These are phyloP conservation scores for Gynandropsis gynandra DNA, from an alignment of 345 rosid genomes.

Conservation along the genomic window DNA sequence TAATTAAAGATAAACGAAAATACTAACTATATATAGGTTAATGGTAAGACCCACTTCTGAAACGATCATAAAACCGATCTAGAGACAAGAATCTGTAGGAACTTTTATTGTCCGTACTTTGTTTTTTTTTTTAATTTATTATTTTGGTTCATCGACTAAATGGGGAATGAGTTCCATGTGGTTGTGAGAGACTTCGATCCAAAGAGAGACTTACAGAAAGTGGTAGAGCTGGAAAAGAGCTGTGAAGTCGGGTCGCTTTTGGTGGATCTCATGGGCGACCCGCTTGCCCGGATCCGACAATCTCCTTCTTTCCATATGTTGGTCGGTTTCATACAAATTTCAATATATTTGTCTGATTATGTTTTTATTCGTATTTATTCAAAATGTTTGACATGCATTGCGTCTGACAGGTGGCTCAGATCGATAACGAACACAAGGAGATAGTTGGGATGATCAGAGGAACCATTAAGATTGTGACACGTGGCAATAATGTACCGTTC, in stretches of 20 bases:
- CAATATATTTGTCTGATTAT: not conserved
- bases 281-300: constrained; percentile 95
- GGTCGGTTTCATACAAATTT: constrained; percentile 33
- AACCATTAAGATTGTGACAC: constrained; percentile 84
- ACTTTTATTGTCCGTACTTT: not conserved
- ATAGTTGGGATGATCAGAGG: constrained; percentile 94
- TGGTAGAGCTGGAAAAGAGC: constrained; percentile 70
- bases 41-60: constrained; percentile 23
- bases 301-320: constrained; percentile 96
- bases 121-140: constrained; percentile 2
- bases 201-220: constrained; percentile 42
- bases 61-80: constrained; percentile 16
- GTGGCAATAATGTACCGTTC: constrained; percentile 44
- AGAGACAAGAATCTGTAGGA: constrained; percentile 10
- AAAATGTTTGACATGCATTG: constrained; percentile 6
- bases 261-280: constrained; percentile 98
- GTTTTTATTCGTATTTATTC: constrained; percentile 2
- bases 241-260: constrained; percentile 90
- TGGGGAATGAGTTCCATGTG: constrained; percentile 25
- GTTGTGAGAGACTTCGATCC: constrained; percentile 71
- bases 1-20: constrained; percentile 15
- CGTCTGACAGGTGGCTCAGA: constrained; percentile 73
- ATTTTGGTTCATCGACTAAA: constrained; percentile 1
- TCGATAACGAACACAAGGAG: constrained; percentile 35
- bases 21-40: constrained; percentile 29